Conservation (phyloP, 345 rosid species). For the Sonneratia alba region DNA sequence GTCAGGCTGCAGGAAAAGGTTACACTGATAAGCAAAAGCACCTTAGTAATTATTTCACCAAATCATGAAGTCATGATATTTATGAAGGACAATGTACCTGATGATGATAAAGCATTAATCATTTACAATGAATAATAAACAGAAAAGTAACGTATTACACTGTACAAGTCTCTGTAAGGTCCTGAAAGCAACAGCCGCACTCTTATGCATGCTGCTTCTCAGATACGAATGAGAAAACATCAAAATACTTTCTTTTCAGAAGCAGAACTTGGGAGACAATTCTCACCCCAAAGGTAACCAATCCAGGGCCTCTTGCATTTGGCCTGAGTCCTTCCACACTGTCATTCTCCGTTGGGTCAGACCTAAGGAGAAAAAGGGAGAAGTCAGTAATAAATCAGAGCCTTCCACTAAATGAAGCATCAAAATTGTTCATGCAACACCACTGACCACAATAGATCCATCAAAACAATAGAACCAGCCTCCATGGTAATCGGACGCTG, state of each 20-base stretch:
- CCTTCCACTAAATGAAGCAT: not conserved
- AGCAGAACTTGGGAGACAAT: not conserved
- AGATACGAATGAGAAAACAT: not conserved
- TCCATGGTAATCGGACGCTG: constrained; percentile 98
- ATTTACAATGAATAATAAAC: not conserved
- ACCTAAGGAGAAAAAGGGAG: constrained; percentile 41
- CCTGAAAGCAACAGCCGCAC: constrained; percentile 4
- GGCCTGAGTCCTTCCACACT: constrained; percentile 98
- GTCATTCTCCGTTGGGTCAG: constrained; percentile 98
- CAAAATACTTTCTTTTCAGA: not conserved
- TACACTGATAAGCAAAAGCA: not conserved
- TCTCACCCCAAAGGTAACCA: constrained; percentile 97
- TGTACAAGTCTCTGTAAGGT: not conserved
- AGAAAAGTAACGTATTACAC: not conserved
- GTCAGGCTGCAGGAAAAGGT: constrained; percentile 60
- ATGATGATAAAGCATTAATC: not conserved
- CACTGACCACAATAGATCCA: constrained; percentile 91
- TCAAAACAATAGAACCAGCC: constrained; percentile 90
- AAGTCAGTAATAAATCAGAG: not conserved
- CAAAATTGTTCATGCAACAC: not conserved
- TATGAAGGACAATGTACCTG: not conserved
- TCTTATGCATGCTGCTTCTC: not conserved
- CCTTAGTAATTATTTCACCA: not conserved
- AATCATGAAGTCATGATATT: not conserved
- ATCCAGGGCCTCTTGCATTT: constrained; percentile 98